Conservation (phyloP, 495 filamentous ascomycete genomes). For the Rhypophila decipiens region DNA sequence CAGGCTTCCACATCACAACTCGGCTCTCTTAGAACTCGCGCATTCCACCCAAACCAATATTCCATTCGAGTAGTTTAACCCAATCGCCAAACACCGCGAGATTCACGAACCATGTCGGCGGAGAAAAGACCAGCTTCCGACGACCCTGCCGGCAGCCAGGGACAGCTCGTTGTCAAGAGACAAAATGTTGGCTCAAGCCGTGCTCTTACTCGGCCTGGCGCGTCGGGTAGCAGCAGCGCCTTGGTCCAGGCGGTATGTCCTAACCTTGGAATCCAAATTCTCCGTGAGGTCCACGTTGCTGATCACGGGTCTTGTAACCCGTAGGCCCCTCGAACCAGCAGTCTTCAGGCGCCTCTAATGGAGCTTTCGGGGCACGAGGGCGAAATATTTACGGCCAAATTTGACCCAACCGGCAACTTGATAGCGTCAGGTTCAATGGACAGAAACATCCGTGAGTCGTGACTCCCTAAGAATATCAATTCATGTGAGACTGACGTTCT, state of each 20-base stretch:
- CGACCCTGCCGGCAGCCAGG: conserved; percentile 62
- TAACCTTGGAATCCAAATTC: too few relatives aligned
- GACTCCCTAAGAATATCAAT: too few relatives aligned
- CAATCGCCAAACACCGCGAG: background rate
- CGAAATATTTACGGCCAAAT: conserved; percentile 87
- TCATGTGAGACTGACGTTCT: conserved; percentile 10
- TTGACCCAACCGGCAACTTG: conserved; percentile 77
- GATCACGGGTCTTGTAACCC: conserved; percentile 13
- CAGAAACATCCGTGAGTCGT: conserved; percentile 75
- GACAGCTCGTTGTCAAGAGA: conserved; percentile 81
- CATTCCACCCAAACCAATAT: background rate
- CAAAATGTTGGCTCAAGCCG: conserved; percentile 69
- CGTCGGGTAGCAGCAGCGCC: conserved; percentile 57
- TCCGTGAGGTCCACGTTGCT: too few relatives aligned
- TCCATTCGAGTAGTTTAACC: background rate
- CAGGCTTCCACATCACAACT: background rate
- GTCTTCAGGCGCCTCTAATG: conserved; percentile 88
- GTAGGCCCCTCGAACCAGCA: conserved; percentile 75
- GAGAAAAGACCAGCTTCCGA: conserved; percentile 84
- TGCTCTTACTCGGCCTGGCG: conserved; percentile 58
- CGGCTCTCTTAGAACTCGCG: background rate
- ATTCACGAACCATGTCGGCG: conserved; percentile 58
- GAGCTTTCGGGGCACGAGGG: conserved; percentile 75
- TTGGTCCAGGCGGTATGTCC: conserved; percentile 78
- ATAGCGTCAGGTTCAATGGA: conserved; percentile 97